Conservation (phyloP, 2,329 filamentous ascomycete genomes). For the Lasiodiplodia sp. region DNA sequence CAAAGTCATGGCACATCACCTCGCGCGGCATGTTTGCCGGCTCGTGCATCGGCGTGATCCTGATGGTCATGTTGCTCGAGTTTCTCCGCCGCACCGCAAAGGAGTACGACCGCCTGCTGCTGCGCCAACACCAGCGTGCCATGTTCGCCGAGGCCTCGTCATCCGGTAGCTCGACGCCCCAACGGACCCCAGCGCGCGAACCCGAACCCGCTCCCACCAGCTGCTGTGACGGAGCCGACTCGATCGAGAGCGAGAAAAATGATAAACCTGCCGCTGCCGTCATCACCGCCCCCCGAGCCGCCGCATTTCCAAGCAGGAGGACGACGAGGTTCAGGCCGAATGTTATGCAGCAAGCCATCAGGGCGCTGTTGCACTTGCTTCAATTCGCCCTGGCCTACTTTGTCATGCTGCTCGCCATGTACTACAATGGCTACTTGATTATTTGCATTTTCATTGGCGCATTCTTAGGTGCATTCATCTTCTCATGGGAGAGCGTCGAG, state of each 20-base stretch:
- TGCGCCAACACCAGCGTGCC: conserved; percentile 58
- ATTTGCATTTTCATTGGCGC: conserved; percentile 82
- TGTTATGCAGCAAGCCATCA: conserved; percentile 69
- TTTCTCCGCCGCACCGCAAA: conserved; percentile 72
- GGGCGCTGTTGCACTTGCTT: conserved; percentile 71
- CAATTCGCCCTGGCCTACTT: conserved; percentile 81
- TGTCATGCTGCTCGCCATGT: conserved; percentile 76
- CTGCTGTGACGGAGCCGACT: conserved; percentile 15
- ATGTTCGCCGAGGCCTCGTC: conserved; percentile 27
- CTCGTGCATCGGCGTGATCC: conserved; percentile 78
- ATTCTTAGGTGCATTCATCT: conserved; percentile 75
- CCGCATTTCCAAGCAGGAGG: conserved; percentile 1
- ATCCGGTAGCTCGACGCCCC: conserved; percentile 8
- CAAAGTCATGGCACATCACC: conserved; percentile 72
- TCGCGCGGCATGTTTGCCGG: conserved; percentile 77
- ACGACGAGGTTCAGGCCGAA: conserved; percentile 58
- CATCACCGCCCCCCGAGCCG: background rate
- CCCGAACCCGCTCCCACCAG: background rate
- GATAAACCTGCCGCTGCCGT: conserved; percentile 5
- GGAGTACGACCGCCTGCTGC: conserved; percentile 74
- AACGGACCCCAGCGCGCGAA: background rate
- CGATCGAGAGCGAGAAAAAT: conserved; percentile 15
- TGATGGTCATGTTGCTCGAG: conserved; percentile 77
- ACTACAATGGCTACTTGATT: conserved; percentile 76
- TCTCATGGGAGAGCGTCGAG: conserved; percentile 68